Conservation (phyloP, 495 filamentous ascomycete genomes). For the Lophium mytilinum region DNA sequence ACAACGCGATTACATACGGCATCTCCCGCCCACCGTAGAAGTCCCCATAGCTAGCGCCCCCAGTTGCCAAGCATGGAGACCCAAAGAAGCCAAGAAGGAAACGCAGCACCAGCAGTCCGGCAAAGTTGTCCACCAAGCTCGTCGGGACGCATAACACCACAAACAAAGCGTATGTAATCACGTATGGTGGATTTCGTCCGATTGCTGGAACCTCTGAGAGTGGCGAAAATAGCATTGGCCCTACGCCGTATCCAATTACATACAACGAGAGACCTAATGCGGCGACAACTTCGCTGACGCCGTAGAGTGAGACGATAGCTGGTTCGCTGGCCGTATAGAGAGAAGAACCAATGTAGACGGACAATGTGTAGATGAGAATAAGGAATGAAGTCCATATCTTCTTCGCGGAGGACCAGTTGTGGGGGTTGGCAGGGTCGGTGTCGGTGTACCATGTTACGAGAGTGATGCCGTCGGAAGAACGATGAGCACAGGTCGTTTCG, state of each 20-base stretch:
- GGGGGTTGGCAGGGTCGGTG: conserved; percentile 44
- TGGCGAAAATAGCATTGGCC: conserved; percentile 29
- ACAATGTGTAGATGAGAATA: conserved; percentile 24
- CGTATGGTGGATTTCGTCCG: conserved; percentile 30
- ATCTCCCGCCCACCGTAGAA: conserved; percentile 7
- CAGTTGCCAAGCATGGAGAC: conserved; percentile 15
- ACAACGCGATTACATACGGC: conserved; percentile 32
- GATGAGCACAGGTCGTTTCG: too few species aligned
- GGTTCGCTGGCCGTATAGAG: conserved; percentile 21
- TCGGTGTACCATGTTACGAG: conserved; percentile 47
- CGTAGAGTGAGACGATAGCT: conserved; percentile 22
- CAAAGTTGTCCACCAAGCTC: conserved; percentile 27
- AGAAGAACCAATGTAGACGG: conserved; percentile 23
- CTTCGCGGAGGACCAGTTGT: conserved; percentile 42
- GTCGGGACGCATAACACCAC: conserved; percentile 26
- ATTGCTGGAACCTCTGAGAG: conserved; percentile 24
- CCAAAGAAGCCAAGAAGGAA: conserved; percentile 16
- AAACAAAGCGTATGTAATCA: conserved; percentile 27
- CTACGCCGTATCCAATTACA: conserved; percentile 34
- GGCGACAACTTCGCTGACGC: conserved; percentile 25
- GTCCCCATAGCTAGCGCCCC: conserved; percentile 18
- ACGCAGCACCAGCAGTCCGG: conserved; percentile 28
- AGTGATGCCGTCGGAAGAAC: conserved; percentile 8
- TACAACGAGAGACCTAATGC: conserved; percentile 33
- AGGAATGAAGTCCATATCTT: conserved; percentile 10